These are phyloP conservation scores for Taphrina deformans DNA, from an alignment of 1,139 yeast genomes.

Conservation along the genomic window DNA sequence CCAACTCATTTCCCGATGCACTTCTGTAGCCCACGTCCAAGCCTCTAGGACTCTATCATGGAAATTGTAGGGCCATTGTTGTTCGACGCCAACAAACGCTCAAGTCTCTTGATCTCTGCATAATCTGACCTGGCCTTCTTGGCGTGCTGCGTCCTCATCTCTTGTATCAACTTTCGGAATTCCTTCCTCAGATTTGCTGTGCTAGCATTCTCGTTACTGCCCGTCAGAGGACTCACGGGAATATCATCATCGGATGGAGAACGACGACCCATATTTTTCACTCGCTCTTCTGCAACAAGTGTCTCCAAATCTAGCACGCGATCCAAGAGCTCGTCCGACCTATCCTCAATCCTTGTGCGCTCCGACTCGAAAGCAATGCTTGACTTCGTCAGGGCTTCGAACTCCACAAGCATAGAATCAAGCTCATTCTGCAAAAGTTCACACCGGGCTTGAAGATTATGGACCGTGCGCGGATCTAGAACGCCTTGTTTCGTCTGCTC, in stretches of 20 bases:
- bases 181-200: constrained; percentile 38
- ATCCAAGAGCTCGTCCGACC: constrained; percentile 36
- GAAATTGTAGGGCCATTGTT: not conserved
- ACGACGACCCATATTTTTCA: constrained; percentile 33
- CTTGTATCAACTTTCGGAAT: constrained; percentile 39
- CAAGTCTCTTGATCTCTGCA: constrained; percentile 40
- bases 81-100: constrained; percentile 14
- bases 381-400: constrained; percentile 36
- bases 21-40: too few relatives aligned
- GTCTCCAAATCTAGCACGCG: constrained; percentile 37
- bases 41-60: not conserved
- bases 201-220: constrained; percentile 30
- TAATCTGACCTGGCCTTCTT: constrained; percentile 37
- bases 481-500: not conserved
- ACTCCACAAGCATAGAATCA: constrained; percentile 36
- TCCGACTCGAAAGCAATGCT: constrained; percentile 37
- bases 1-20: not conserved
- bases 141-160: constrained; percentile 37
- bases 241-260: not conserved
- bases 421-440: constrained; percentile 36
- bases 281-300: constrained; percentile 36
- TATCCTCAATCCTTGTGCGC: constrained; percentile 35
- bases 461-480: not conserved
- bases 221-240: constrained; percentile 11
- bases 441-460: constrained; percentile 17